These are phyloP conservation scores for Mycena leptocephala DNA, from an alignment of 768 basidiomycete species.

Conservation along the genomic window DNA sequence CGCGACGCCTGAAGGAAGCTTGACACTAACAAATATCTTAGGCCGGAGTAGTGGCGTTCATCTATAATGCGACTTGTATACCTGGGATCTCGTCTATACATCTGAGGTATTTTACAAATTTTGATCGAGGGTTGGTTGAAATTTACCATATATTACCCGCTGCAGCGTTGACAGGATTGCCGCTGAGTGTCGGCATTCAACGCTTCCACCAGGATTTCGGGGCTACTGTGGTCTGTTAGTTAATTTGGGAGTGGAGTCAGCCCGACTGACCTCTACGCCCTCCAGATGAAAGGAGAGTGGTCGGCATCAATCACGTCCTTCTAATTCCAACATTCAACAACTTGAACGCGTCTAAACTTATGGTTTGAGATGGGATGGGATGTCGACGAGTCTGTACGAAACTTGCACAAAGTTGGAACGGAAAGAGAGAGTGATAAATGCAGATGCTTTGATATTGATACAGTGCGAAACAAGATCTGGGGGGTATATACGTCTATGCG, in stretches of 20 bases:
- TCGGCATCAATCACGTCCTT: not conserved
- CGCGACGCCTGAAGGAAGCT: not conserved
- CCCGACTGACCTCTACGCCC: no score
- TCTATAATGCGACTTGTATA: not conserved
- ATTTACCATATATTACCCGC: not conserved
- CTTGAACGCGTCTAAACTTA: not conserved
- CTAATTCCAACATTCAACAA: not conserved
- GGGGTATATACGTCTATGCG: slow-evolving; percentile 16
- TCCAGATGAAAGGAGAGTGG: not conserved
- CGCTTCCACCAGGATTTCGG: not conserved
- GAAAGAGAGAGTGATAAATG: not conserved
- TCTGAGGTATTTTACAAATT: not conserved
- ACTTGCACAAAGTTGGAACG: not conserved
- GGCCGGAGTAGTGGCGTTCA: not conserved
- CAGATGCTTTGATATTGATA: not conserved
- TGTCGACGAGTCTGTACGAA: not conserved
- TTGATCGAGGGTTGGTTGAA: not conserved
- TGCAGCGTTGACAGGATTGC: not conserved
- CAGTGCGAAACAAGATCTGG: not conserved
- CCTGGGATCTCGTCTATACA: not conserved
- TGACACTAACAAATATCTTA: not conserved
- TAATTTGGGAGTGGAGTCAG: no score
- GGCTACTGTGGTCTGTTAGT: not conserved
- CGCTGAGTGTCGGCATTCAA: not conserved
- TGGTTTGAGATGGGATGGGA: not conserved